Percentiles rank a stretch among this genome's conserved stretches.
phyloP scores from a whole-genome alignment of 306 rosid genomes.

The Vigna unguiculata region DNA sequence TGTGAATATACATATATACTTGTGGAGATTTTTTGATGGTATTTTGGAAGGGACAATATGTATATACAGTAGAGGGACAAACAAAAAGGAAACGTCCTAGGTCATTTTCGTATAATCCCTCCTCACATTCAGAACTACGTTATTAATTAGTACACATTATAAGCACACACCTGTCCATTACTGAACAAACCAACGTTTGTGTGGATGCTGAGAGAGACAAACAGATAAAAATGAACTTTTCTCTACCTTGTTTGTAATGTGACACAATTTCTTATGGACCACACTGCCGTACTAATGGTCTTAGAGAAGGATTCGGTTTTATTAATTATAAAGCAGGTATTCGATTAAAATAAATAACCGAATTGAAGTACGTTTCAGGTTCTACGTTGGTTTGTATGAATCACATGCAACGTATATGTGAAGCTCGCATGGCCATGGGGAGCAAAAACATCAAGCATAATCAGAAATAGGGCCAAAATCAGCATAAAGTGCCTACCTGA shows the following conservation, averaged over 20 bases:
- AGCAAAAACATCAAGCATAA: conserved; percentile 68
- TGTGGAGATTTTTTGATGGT: background rate
- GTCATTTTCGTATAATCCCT: conserved; percentile 15
- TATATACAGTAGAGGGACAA: conserved; percentile 15
- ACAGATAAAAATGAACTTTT: conserved; percentile 3
- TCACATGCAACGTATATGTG: conserved; percentile 59
- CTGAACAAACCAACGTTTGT: conserved; percentile 24
- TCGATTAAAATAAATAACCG: background rate
- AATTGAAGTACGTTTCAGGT: conserved; percentile 26
- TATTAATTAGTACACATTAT: conserved; percentile 16
- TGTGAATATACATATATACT: conserved; percentile 4
- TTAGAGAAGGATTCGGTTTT: conserved; percentile 9
- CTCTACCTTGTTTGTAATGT: conserved; percentile 11
- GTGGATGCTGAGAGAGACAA: background rate
- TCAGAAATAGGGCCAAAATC: conserved; percentile 63
- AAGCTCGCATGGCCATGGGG: conserved; percentile 60
- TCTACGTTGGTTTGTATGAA: conserved; percentile 51
- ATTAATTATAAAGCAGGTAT: conserved; percentile 7
- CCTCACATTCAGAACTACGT: background rate
- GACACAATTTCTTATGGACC: conserved; percentile 24
- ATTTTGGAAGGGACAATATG: conserved; percentile 21
- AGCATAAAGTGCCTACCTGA: conserved; percentile 57
- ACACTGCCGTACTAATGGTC: conserved; percentile 14
- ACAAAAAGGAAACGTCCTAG: conserved; percentile 26
- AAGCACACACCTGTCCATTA: conserved; percentile 16